Evolutionary conservation across 2,329 filamentous ascomycete genomes (phyloP).

Genomic region (Penicillium sp.): DNA sequence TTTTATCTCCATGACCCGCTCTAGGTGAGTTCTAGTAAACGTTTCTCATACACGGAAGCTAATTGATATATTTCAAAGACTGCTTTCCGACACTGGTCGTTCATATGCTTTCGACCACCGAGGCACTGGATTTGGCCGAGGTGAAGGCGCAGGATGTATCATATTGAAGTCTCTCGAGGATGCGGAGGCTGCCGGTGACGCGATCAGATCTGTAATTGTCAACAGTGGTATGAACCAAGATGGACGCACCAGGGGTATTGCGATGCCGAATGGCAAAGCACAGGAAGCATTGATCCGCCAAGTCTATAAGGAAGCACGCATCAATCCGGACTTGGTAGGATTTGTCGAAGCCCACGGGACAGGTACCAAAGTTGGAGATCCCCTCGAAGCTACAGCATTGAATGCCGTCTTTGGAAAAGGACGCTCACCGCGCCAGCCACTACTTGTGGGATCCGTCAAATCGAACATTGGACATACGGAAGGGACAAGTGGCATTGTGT

Average conservation of each 20-base stretch:
- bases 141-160: constrained; percentile 35
- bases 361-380: constrained; percentile 38
- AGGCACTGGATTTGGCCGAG: constrained; percentile 32
- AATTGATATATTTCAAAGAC: constrained; percentile 4
- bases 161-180: constrained; percentile 27
- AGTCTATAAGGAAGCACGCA: constrained; percentile 37
- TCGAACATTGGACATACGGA: constrained; percentile 32
- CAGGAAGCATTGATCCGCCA: constrained; percentile 41
- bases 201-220: constrained; percentile 21
- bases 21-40: constrained; percentile 12
- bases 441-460: constrained; percentile 31
- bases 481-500: constrained; percentile 27
- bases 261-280: constrained; percentile 28
- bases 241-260: constrained; percentile 26
- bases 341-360: constrained; percentile 47
- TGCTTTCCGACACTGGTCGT: constrained; percentile 25
- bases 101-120: constrained; percentile 28
- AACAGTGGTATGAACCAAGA: constrained; percentile 25
- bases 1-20: constrained; percentile 24
- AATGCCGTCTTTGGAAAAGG: constrained; percentile 24
- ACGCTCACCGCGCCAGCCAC: constrained; percentile 18
- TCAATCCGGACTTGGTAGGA: constrained; percentile 28
- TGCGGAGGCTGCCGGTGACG: constrained; percentile 26
- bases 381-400: constrained; percentile 26
- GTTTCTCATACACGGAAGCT: neutral